Conservation (phyloP, 495 filamentous ascomycete species). For the Sporormia fimetaria region DNA sequence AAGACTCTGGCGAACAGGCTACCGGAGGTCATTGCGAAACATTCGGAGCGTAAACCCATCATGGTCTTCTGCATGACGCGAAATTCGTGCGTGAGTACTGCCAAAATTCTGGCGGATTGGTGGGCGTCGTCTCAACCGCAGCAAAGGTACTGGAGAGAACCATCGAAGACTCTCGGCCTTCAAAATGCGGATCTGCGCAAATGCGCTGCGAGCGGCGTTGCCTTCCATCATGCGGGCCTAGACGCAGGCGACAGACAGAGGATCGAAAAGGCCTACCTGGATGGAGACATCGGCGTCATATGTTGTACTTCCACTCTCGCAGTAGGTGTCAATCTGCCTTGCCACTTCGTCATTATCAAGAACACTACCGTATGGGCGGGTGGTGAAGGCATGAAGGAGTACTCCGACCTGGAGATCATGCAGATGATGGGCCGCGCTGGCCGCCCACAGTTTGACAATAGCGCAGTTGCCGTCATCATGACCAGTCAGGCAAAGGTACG, state of each 20-base stretch:
- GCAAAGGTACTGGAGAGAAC: slow-evolving; percentile 58
- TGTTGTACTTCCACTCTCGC: slow-evolving; percentile 93
- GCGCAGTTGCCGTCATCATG: slow-evolving; percentile 76
- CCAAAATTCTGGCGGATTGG: slow-evolving; percentile 56
- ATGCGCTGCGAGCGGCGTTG: slow-evolving; percentile 59
- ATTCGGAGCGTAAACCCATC: slow-evolving; percentile 71
- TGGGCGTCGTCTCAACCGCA: slow-evolving; percentile 47
- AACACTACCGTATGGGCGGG: slow-evolving; percentile 67
- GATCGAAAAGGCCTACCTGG: slow-evolving; percentile 62
- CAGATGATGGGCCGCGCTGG: slow-evolving; percentile 96
- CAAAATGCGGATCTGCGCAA: slow-evolving; percentile 52
- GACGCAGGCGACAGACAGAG: slow-evolving; percentile 55
- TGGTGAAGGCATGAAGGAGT: slow-evolving; percentile 53
- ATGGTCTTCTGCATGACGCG: slow-evolving; percentile 89
- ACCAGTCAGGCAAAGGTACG: slow-evolving; percentile 56
- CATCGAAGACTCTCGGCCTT: slow-evolving; percentile 44
- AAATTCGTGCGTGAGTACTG: slow-evolving; percentile 64
- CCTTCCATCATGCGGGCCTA: slow-evolving; percentile 89
- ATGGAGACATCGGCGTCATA: slow-evolving; percentile 72
- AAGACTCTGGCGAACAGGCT: slow-evolving; percentile 67
- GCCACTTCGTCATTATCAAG: slow-evolving; percentile 87
- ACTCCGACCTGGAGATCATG: slow-evolving; percentile 89
- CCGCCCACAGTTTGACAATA: slow-evolving; percentile 83
- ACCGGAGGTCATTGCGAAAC: slow-evolving; percentile 59
- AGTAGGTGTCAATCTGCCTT: slow-evolving; percentile 87